A percentile compares a stretch with the other conserved stretches of the same genome.
Conservation (phyloP, 108 stramenopile species). For the Fistulifera pelliculosa region DNA sequence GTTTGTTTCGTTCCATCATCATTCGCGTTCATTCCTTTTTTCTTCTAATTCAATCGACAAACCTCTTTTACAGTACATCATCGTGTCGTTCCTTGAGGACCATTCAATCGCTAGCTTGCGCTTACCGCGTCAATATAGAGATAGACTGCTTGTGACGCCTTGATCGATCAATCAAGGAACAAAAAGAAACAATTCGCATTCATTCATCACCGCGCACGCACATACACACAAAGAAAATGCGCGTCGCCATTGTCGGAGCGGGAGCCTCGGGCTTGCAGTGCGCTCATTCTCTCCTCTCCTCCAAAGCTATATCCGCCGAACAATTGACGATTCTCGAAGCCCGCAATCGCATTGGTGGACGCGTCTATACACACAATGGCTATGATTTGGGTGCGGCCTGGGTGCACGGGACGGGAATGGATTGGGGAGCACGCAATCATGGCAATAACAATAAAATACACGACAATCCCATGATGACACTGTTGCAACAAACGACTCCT, state of each 20-base stretch:
- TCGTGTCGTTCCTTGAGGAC: no score
- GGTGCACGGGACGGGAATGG: conserved; percentile 38
- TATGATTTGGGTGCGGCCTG: conserved; percentile 24
- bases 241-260: conserved; percentile 39
- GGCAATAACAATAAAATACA: background rate
- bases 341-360: conserved; percentile 46
- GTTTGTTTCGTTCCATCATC: no score
- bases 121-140: no score
- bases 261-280: conserved; percentile 41
- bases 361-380: conserved; percentile 19
- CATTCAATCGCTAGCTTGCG: no score
- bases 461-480: conserved; percentile 39
- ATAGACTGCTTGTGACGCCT: no score
- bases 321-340: conserved; percentile 34
- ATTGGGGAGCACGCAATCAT: conserved; percentile 3
- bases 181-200: no score
- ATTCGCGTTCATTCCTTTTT: no score
- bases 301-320: background rate
- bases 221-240: no score
- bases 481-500: conserved; percentile 11
- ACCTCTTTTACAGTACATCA: no score
- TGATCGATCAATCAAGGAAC: no score
- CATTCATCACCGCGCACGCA: no score
- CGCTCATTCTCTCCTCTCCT: conserved; percentile 14
- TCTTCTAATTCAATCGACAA: no score